phyloP scores from a whole-genome alignment of 23 red algal genomes.

The Porphyridium purpureum region DNA sequence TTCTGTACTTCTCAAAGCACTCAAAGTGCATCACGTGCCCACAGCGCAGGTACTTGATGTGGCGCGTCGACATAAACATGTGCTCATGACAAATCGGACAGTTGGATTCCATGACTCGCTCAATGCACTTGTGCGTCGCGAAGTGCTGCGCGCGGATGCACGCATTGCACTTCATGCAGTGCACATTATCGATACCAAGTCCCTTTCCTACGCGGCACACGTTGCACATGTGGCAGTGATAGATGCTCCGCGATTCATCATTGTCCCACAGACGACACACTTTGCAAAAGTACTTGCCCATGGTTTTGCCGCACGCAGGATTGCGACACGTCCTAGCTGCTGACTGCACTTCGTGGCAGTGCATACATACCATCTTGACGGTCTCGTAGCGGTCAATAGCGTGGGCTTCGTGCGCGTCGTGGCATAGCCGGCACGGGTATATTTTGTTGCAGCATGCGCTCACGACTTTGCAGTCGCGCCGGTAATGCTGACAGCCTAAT shows the following conservation, averaged over 20 bases:
- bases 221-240: slow-evolving; percentile 89
- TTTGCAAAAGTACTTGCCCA: slow-evolving; percentile 73
- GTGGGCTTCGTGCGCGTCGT: slow-evolving; percentile 67
- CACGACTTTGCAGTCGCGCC: slow-evolving; percentile 46
- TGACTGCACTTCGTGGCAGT: slow-evolving; percentile 47
- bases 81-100: slow-evolving; percentile 92
- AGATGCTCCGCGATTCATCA: slow-evolving; percentile 40
- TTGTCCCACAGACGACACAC: slow-evolving; percentile 85
- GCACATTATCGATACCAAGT: slow-evolving; percentile 79
- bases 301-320: slow-evolving; percentile 28
- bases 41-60: slow-evolving; percentile 76
- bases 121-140: slow-evolving; percentile 54
- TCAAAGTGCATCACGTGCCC: slow-evolving; percentile 83
- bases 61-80: slow-evolving; percentile 68
- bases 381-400: slow-evolving; percentile 73
- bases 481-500: slow-evolving; percentile 81
- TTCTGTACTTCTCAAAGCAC: slow-evolving; percentile 44
- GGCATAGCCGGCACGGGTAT: slow-evolving; percentile 87
- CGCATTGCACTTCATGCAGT: slow-evolving; percentile 82
- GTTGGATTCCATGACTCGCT: slow-evolving; percentile 62
- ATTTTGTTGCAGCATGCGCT: slow-evolving; percentile 59
- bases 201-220: slow-evolving; percentile 92
- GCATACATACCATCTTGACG: slow-evolving; percentile 82
- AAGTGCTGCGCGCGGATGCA: slow-evolving; percentile 35
- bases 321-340: slow-evolving; percentile 38